Percentiles rank a stretch among this genome's conserved stretches.
phyloP scores from a whole-genome alignment of 805 yeast species.

The Saturnispora bothae region DNA sequence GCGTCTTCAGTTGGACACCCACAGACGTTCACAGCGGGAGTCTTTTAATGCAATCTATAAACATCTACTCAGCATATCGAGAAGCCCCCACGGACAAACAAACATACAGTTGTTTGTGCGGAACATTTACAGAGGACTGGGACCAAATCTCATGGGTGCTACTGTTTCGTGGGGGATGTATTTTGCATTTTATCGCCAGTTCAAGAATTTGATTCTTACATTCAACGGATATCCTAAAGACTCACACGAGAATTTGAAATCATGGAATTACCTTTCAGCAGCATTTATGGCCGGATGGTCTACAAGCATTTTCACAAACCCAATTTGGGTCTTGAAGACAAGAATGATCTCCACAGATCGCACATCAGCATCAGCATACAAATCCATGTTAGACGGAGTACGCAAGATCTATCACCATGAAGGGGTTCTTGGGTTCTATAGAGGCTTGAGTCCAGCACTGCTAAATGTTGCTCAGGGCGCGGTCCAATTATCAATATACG shows the following conservation, averaged over 20 bases:
- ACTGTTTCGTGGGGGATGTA: conserved; percentile 84
- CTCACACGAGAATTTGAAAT: conserved; percentile 28
- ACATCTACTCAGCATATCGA: conserved; percentile 13
- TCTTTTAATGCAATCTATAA: conserved; percentile 20
- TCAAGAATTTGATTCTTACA: conserved; percentile 29
- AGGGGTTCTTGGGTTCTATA: conserved; percentile 68
- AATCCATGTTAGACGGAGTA: conserved; percentile 47
- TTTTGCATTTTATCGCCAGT: conserved; percentile 62
- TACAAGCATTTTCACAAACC: conserved; percentile 75
- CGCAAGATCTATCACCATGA: conserved; percentile 36
- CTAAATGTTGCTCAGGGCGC: conserved; percentile 86
- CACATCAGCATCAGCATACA: conserved; percentile 40
- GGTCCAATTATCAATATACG: conserved; percentile 78
- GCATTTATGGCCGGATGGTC: conserved; percentile 65
- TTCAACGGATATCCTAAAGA: conserved; percentile 9
- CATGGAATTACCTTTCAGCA: conserved; percentile 39
- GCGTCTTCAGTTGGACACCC: conserved; percentile 57
- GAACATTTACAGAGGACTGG: conserved; percentile 61
- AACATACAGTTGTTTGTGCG: conserved; percentile 10
- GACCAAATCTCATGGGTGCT: conserved; percentile 75
- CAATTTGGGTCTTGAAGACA: conserved; percentile 93
- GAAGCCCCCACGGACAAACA: conserved; percentile 1
- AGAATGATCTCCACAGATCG: conserved; percentile 58
- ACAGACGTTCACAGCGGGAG: conserved; percentile 22
- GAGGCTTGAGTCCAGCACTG: conserved; percentile 68